Conservation (phyloP, 2,329 filamentous ascomycete species). For the Monilinia vaccinii-corymbosi region DNA sequence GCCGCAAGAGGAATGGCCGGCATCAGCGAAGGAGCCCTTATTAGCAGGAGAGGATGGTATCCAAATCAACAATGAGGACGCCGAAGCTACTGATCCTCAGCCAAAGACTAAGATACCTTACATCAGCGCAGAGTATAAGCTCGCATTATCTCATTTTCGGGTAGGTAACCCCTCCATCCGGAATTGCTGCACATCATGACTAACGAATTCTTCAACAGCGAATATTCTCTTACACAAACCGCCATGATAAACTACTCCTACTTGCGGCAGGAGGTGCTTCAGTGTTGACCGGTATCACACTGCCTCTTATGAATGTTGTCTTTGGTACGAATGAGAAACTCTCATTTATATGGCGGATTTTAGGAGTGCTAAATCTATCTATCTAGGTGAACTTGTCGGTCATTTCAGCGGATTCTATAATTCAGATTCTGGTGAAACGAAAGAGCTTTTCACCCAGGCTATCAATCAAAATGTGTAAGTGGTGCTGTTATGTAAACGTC, state of each 20-base stretch:
- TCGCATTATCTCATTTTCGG: slow-evolving; percentile 1
- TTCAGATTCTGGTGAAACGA: slow-evolving; percentile 32
- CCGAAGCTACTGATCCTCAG: neutral
- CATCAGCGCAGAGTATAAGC: neutral
- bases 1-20: neutral
- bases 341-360: neutral
- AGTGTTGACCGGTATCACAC: slow-evolving; percentile 43
- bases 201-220: slow-evolving; percentile 12
- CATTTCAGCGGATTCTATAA: slow-evolving; percentile 41
- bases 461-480: slow-evolving; percentile 34
- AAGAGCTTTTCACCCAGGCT: slow-evolving; percentile 40
- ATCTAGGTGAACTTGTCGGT: slow-evolving; percentile 31
- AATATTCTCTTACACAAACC: slow-evolving; percentile 19
- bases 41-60: neutral
- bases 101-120: neutral
- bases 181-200: neutral
- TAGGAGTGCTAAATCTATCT: neutral
- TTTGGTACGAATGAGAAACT: slow-evolving; percentile 36
- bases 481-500: slow-evolving; percentile 9
- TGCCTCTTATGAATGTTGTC: slow-evolving; percentile 49
- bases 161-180: neutral
- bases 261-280: slow-evolving; percentile 37
- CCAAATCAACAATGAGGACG: neutral
- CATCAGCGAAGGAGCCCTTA: slow-evolving; percentile 3
- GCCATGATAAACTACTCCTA: slow-evolving; percentile 13